phyloP scores from a whole-genome alignment of 345 rosid genomes.

The Citrus australasica region DNA sequence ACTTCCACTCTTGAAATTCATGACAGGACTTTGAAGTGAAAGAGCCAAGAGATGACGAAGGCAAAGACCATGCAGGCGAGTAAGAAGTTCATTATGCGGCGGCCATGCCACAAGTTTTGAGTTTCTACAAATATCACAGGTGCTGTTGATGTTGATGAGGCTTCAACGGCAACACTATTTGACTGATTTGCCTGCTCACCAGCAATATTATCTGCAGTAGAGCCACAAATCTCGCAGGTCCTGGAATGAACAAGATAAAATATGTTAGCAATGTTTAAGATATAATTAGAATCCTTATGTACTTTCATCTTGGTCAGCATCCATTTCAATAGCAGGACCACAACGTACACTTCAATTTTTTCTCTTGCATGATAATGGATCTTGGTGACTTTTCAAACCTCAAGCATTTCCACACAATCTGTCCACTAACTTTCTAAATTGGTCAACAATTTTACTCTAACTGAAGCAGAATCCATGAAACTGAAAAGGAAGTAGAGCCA shows the following conservation, averaged over 20 bases:
- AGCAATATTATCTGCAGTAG: constrained; percentile 43
- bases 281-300: not conserved
- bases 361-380: not conserved
- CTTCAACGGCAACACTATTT: constrained; percentile 19
- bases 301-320: not conserved
- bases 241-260: constrained; percentile 22
- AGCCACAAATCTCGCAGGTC: constrained; percentile 66
- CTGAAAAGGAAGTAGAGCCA: not conserved
- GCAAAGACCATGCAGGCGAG: constrained; percentile 60
- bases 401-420: not conserved
- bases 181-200: constrained; percentile 36
- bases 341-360: not conserved
- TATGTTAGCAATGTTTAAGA: not conserved
- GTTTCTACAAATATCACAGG: constrained; percentile 36
- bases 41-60: constrained; percentile 65
- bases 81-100: constrained; percentile 55
- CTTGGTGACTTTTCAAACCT: not conserved
- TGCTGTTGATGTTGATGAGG: constrained; percentile 29
- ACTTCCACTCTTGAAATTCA: constrained; percentile 2
- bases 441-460: not conserved
- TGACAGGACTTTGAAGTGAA: constrained; percentile 43
- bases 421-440: not conserved
- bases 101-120: constrained; percentile 54
- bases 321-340: not conserved
- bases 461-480: not conserved